Base-by-base conservation (phyloP, 2,329 filamentous ascomycete species). In the Aspergillus viridinutans region DNA sequence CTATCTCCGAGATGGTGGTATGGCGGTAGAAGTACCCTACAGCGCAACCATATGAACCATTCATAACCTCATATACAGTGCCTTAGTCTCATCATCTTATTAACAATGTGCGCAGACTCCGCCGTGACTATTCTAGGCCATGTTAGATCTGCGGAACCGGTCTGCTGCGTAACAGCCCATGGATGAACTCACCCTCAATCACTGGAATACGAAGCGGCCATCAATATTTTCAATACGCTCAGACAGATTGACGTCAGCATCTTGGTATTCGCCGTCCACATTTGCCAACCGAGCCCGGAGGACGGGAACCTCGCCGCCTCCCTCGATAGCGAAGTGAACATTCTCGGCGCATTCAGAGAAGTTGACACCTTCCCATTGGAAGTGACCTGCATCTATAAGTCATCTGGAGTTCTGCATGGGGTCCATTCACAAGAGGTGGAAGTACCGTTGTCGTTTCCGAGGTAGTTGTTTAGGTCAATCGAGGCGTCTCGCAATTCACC, bases 361-460 rank as follows among this genome's bases (percentile, higher is more conserved):
- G 48, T 43, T 42, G 1, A 8, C 8, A 2, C 58, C 62, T 1
- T 54, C 64, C 64, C 64, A 66, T 28, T 56, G 17, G 40, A 66
- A 64, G 21, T 2, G 40, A 6, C 64, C 64, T 66, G 28, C 26
- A 21, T n/a, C 42, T 20, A 29, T 26, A 25, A 28, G 23, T 50
- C 14, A 47, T 47, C 43, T 47, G 25, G 3, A 4, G 20, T 26
- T 23, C 23, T 21, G 43, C 4, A 7, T 47, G 6, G 4, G 21
- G 12, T 3, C 17, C 32, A 17, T 38, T 17, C 14, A 17, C 6
- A 35, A n/a, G 26, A 35, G 38, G 3, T 14, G 9, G 26, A 21
- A 35, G 4, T 57, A 66, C 64, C 64, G 12, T 64, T 17, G 12
- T 55, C 23, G 38, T 66, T 66, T 28, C 64, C 64, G 17, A 66